A percentile compares a stretch with the other conserved stretches of the same genome.
Evolutionary conservation across 176 grass and related monocot genomes (phyloP).

Genomic region (Alopecurus myosuroides): DNA sequence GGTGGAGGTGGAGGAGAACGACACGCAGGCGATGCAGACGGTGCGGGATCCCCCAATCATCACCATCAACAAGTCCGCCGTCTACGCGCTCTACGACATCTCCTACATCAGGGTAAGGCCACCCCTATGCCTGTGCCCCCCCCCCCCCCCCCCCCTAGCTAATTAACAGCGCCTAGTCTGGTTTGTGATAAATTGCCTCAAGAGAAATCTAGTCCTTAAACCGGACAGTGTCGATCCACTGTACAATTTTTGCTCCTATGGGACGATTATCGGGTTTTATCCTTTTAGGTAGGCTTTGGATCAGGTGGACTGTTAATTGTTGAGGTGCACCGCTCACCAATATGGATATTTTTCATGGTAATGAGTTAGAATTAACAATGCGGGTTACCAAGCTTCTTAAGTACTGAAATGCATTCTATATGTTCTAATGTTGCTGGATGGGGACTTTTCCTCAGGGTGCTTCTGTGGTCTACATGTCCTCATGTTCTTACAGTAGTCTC

Average conservation of each 20-base stretch:
- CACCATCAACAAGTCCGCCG: conserved; percentile 57
- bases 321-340: not conserved
- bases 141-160: no score
- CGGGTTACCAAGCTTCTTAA: not conserved
- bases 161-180: not conserved
- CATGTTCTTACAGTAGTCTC: not conserved
- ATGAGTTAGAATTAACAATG: not conserved
- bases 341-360: not conserved
- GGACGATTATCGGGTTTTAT: not conserved
- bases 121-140: not conserved
- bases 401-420: not conserved
- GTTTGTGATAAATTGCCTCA: not conserved
- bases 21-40: conserved; percentile 26
- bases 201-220: not conserved
- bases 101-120: conserved; percentile 58
- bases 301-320: not conserved
- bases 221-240: not conserved
- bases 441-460: not conserved
- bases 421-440: not conserved
- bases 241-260: not conserved
- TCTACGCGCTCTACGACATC: no score
- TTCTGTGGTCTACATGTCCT: not conserved
- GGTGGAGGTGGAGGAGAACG: conserved; percentile 53
- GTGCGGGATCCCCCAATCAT: conserved; percentile 57
- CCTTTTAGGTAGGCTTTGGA: not conserved